Conservation (phyloP, 2,329 filamentous ascomycete species). For the Sordariomycetes sp. region DNA sequence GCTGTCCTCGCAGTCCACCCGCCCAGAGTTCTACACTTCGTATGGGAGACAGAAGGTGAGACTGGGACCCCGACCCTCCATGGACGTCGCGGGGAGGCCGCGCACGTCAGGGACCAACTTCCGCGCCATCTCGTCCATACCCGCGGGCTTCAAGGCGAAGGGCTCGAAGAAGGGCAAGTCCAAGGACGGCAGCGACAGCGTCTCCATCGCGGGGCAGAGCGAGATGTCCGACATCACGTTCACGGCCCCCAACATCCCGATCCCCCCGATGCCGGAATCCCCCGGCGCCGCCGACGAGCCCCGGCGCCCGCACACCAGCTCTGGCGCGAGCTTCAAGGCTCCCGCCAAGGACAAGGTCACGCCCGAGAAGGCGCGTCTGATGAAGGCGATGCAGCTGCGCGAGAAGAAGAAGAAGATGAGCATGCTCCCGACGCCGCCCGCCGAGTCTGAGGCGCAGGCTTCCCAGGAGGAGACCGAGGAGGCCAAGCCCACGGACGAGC, state of each 20-base stretch:
- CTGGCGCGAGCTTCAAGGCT: constrained; percentile 14
- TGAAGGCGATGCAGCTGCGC: constrained; percentile 87
- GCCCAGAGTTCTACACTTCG: constrained; percentile 37
- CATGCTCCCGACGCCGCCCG: constrained; percentile 12
- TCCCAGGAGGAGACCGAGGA: not conserved
- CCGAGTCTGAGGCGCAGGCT: not conserved
- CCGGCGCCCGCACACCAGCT: constrained; percentile 21
- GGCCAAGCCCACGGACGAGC: constrained; percentile 10
- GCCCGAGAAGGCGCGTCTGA: constrained; percentile 80
- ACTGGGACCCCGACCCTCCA: constrained; percentile 73
- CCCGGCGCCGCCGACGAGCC: constrained; percentile 13
- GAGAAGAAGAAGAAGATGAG: constrained; percentile 60
- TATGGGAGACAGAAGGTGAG: constrained; percentile 73
- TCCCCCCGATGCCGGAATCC: constrained; percentile 20
- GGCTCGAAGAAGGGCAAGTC: constrained; percentile 40
- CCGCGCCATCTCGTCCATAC: constrained; percentile 68
- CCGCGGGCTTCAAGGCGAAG: constrained; percentile 64
- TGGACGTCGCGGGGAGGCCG: constrained; percentile 50
- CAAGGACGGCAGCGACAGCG: constrained; percentile 15
- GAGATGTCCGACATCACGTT: constrained; percentile 24
- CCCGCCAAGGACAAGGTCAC: constrained; percentile 51
- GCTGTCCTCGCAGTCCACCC: constrained; percentile 40
- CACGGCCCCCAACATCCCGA: constrained; percentile 21
- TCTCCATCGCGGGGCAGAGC: constrained; percentile 16
- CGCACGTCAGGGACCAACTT: constrained; percentile 47